These are phyloP conservation scores for Rubia yunnanensis DNA, from an alignment of 257 asterid species.

Conservation along the genomic window DNA sequence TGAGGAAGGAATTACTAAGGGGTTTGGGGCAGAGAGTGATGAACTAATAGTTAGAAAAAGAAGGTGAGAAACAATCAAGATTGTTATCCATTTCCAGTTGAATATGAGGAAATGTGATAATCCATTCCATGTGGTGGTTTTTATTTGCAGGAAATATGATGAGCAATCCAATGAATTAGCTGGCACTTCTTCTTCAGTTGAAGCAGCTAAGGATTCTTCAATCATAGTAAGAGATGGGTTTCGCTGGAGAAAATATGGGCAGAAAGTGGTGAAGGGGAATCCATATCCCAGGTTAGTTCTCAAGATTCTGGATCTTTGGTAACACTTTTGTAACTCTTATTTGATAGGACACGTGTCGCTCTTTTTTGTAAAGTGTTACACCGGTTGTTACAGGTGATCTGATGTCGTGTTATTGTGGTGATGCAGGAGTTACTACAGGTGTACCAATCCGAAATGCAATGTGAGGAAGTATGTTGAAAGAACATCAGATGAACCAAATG, in stretches of 20 bases:
- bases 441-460: conserved; percentile 64
- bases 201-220: conserved; percentile 30
- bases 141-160: conserved; percentile 36
- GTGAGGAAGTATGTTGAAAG: conserved; percentile 71
- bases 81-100: neutral
- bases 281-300: conserved; percentile 57
- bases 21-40: conserved; percentile 34
- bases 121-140: neutral
- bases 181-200: conserved; percentile 23
- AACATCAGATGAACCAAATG: conserved; percentile 49
- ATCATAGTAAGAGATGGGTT: conserved; percentile 45
- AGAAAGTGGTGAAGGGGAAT: conserved; percentile 78
- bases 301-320: neutral
- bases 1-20: conserved; percentile 30
- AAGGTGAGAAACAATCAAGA: conserved; percentile 26
- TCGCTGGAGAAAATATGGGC: conserved; percentile 94
- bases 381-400: neutral
- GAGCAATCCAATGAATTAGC: conserved; percentile 22
- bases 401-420: neutral
- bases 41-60: conserved; percentile 38
- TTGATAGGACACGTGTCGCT: neutral
- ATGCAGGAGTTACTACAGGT: conserved; percentile 79
- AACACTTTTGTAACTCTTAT: neutral
- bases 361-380: neutral
- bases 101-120: neutral